These are phyloP conservation scores for Curvularia sp. DNA, from an alignment of 2,329 filamentous ascomycete species.

Conservation along the genomic window DNA sequence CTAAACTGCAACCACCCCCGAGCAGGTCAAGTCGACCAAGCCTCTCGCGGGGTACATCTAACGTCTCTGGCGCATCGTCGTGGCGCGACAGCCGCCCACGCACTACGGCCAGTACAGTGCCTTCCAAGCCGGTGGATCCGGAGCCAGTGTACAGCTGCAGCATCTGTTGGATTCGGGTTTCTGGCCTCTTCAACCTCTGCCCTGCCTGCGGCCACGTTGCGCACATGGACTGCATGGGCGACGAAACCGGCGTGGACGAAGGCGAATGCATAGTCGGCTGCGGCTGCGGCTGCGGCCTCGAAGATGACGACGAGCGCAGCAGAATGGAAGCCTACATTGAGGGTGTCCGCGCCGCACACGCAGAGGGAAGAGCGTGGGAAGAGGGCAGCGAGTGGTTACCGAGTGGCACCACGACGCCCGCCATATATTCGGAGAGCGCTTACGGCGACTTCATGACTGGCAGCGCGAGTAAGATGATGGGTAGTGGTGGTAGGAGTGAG, in stretches of 20 bases:
- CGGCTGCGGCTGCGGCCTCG: slow-evolving; percentile 40
- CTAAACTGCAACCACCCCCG: slow-evolving; percentile 26
- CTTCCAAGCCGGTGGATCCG: slow-evolving; percentile 21
- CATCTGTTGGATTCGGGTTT: slow-evolving; percentile 50
- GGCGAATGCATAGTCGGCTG: slow-evolving; percentile 44
- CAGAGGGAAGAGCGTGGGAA: slow-evolving; percentile 38
- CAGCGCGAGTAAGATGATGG: slow-evolving; percentile 24
- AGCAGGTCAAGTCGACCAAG: slow-evolving; percentile 27
- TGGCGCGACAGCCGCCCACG: slow-evolving; percentile 24
- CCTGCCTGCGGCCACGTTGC: slow-evolving; percentile 48
- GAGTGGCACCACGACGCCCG: slow-evolving; percentile 32
- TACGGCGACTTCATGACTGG: slow-evolving; percentile 32
- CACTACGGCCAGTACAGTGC: slow-evolving; percentile 13
- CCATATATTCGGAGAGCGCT: slow-evolving; percentile 21
- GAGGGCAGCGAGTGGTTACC: slow-evolving; percentile 37
- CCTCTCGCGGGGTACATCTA: slow-evolving; percentile 39
- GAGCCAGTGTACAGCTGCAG: slow-evolving; percentile 45
- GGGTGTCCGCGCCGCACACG: slow-evolving; percentile 36
- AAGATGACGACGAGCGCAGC: slow-evolving; percentile 35
- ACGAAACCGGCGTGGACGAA: slow-evolving; percentile 34
- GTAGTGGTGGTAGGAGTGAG: slow-evolving; percentile 8
- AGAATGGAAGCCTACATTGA: slow-evolving; percentile 43
- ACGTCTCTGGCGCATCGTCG: slow-evolving; percentile 35
- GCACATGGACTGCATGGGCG: slow-evolving; percentile 48
- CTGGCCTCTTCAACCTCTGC: slow-evolving; percentile 47